These are phyloP conservation scores for Clavaria fumosa DNA, from an alignment of 768 basidiomycete genomes.

Conservation along the genomic window DNA sequence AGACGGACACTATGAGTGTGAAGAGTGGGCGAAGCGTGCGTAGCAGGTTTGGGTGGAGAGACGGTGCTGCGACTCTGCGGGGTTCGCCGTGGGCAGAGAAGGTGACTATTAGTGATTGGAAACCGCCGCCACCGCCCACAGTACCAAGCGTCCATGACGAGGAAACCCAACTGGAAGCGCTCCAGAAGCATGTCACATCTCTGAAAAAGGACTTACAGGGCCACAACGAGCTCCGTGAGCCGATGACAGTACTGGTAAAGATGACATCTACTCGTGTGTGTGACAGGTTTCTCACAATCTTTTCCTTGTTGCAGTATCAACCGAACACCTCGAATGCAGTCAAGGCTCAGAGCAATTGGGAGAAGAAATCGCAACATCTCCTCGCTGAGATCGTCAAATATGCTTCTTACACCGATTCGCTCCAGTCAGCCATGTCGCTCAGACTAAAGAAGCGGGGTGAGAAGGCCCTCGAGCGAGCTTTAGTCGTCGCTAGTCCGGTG, in stretches of 20 bases:
- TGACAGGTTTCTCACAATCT: constrained; percentile 8
- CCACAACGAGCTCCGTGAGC: constrained; percentile 72
- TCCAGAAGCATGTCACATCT: constrained; percentile 63
- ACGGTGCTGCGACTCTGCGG: constrained; percentile 50
- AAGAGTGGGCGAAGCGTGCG: constrained; percentile 61
- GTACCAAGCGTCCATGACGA: constrained; percentile 81
- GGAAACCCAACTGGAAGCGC: constrained; percentile 80
- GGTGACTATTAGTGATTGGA: constrained; percentile 84
- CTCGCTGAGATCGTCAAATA: constrained; percentile 92
- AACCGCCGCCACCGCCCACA: constrained; percentile 71
- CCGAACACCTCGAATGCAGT: constrained; percentile 54
- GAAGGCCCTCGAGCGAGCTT: constrained; percentile 30
- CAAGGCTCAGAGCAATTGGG: constrained; percentile 85
- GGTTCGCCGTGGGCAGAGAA: constrained; percentile 67
- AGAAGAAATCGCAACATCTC: constrained; percentile 78
- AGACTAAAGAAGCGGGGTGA: constrained; percentile 85
- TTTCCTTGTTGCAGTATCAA: constrained; percentile 44
- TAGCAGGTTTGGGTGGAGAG: constrained; percentile 60
- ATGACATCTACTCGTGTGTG: constrained; percentile 8
- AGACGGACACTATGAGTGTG: constrained; percentile 48
- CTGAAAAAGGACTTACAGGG: constrained; percentile 66
- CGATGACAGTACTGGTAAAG: constrained; percentile 74
- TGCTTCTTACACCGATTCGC: constrained; percentile 83
- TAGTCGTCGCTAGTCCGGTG: neutral
- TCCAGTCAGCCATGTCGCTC: constrained; percentile 68